Evolutionary conservation across 768 basidiomycete species (phyloP), one percentile per base, ranked within the genome.

Genomic region (Clathrus columnatus): DNA sequence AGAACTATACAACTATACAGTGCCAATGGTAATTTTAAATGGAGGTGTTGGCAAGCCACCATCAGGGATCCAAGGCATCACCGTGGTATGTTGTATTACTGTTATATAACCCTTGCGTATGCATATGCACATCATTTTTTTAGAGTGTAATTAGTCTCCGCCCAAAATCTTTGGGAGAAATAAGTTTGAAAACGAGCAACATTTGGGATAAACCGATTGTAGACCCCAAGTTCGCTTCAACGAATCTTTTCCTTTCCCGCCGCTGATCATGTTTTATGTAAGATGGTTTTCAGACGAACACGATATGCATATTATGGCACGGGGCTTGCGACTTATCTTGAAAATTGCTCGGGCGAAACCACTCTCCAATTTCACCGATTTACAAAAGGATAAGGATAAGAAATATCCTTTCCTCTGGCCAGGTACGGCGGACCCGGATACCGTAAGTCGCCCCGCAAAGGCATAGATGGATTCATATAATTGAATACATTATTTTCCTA

Each of bases 321-420:
- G 59, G 11, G 59, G 23, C 5, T 45, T 60, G 26, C 57, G 59
- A 23, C 47, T 61, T 26, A 18, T 28, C n/a, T 45, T 32, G 49
- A 14, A 32, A 3, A 18, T 61, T 8, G 60, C 50, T 7, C 59
- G 55, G 5, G 47, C 58, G 5, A 43, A 56, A 50, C 60, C 59
- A 1, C 59, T 61, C 26, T 41, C 28, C 20, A 44, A n/a, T n/a
- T n/a, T n/a, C n/a, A n/a, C n/a, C n/a, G n/a, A n/a, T n/a, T n/a
- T n/a, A n/a, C n/a, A n/a, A n/a, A n/a, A n/a, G n/a, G n/a, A n/a
- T n/a, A n/a, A n/a, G n/a, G n/a, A n/a, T n/a, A n/a, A n/a, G n/a
- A n/a, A n/a, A n/a, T n/a, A n/a, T n/a, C n/a, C n/a, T n/a, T n/a
- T 60, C 7, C 51, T 60, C 55, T 61, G 60, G 60, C 55, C 48